Percentiles rank a stretch among this genome's conserved stretches.
Conservation (phyloP, 148 eudicot genomes). For the Rhododendron mucronatum region DNA sequence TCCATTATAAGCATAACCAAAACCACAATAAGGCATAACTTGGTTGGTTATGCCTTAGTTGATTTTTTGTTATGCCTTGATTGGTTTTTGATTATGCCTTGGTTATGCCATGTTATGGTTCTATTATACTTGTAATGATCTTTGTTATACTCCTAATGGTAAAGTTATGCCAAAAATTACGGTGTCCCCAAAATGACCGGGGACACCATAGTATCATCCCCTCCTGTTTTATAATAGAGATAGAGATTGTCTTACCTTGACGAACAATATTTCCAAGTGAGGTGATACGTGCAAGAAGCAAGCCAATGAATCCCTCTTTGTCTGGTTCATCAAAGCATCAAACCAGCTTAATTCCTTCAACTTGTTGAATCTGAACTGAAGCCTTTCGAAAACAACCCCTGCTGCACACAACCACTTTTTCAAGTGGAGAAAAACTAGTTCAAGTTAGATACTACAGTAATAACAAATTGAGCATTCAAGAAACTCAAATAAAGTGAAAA, state of each 20-base stretch:
- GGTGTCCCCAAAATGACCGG: too few relatives aligned
- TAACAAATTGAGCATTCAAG: background rate
- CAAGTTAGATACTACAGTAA: background rate
- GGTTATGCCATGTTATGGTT: too few relatives aligned
- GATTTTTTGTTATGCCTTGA: too few relatives aligned
- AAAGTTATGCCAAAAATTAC: too few relatives aligned
- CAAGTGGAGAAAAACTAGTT: background rate
- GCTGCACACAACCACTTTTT: slow-evolving; percentile 7
- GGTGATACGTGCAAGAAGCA: slow-evolving; percentile 4
- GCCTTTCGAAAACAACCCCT: slow-evolving; percentile 5
- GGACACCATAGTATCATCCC: too few relatives aligned
- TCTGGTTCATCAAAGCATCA: background rate
- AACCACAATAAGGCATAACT: too few relatives aligned
- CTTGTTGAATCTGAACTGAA: background rate
- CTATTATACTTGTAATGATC: too few relatives aligned
- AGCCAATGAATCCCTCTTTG: slow-evolving; percentile 7
- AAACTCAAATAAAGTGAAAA: background rate
- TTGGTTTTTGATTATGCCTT: too few relatives aligned
- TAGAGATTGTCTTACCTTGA: background rate
- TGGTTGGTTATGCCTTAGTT: too few relatives aligned
- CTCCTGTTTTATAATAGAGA: too few relatives aligned
- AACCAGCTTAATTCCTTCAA: slow-evolving; percentile 5
- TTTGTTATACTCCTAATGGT: too few relatives aligned
- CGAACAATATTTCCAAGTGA: background rate
- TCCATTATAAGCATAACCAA: too few relatives aligned